Percentiles rank a stretch among this genome's conserved stretches.
phyloP scores from a whole-genome alignment of 2,329 filamentous ascomycete species.

The Rutstroemia sp. region DNA sequence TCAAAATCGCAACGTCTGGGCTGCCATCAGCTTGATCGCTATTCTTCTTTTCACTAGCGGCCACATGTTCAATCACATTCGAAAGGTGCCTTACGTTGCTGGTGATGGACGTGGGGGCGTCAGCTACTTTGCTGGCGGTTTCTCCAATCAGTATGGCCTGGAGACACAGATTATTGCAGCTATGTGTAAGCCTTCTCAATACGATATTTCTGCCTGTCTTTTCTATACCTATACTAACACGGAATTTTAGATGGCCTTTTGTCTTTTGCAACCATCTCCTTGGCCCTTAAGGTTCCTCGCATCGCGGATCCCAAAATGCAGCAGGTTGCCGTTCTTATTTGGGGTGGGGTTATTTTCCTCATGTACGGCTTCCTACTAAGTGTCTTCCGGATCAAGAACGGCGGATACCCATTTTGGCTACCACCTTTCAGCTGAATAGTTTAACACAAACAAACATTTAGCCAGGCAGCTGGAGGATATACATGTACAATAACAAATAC shows the following conservation, averaged over 20 bases:
- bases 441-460: neutral
- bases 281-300: slow-evolving; percentile 87
- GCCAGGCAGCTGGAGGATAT: neutral
- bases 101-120: slow-evolving; percentile 81
- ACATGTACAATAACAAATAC: slow-evolving; percentile 3
- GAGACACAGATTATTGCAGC: slow-evolving; percentile 94
- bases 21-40: slow-evolving; percentile 76
- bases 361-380: slow-evolving; percentile 93
- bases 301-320: slow-evolving; percentile 72
- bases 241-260: slow-evolving; percentile 59
- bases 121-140: slow-evolving; percentile 83
- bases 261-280: slow-evolving; percentile 83
- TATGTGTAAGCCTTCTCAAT: slow-evolving; percentile 61
- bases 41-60: slow-evolving; percentile 92
- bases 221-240: slow-evolving; percentile 8
- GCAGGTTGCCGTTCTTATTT: slow-evolving; percentile 72
- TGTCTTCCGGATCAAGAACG: slow-evolving; percentile 91
- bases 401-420: slow-evolving; percentile 87
- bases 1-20: slow-evolving; percentile 91
- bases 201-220: slow-evolving; percentile 19
- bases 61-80: slow-evolving; percentile 99
- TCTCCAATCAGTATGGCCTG: slow-evolving; percentile 87
- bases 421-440: slow-evolving; percentile 59
- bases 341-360: slow-evolving; percentile 68
- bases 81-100: slow-evolving; percentile 86